Conservation (phyloP, 2,329 filamentous ascomycete genomes). For the Aaosphaeria arxii region DNA sequence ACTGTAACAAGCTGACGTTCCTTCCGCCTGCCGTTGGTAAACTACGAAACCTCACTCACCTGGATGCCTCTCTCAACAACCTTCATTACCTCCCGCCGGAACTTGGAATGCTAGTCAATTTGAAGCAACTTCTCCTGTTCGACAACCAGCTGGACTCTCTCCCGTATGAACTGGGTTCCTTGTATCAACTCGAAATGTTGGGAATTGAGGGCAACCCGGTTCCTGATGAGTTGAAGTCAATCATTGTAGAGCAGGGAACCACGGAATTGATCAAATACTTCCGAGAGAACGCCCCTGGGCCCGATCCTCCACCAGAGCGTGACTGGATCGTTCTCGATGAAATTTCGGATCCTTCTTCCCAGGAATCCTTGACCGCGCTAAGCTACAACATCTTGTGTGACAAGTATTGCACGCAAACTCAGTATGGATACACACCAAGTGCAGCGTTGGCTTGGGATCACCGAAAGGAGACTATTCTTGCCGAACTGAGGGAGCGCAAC, state of each 20-base stretch:
- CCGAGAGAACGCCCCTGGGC: conserved; percentile 77
- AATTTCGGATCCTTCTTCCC: conserved; percentile 39
- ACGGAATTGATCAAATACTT: conserved; percentile 79
- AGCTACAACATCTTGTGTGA: conserved; percentile 97
- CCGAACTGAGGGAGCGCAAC: conserved; percentile 74
- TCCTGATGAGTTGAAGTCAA: conserved; percentile 70
- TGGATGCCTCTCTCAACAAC: conserved; percentile 88
- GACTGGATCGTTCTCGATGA: conserved; percentile 74
- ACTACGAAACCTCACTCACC: conserved; percentile 73
- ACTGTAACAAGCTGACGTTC: conserved; percentile 81
- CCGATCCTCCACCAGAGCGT: conserved; percentile 72
- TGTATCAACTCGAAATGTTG: conserved; percentile 84
- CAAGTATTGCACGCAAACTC: conserved; percentile 78
- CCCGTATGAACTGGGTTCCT: conserved; percentile 81
- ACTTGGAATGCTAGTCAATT: conserved; percentile 92
- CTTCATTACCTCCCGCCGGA: conserved; percentile 79
- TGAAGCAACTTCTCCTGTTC: conserved; percentile 82
- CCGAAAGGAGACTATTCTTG: conserved; percentile 76
- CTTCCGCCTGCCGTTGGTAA: conserved; percentile 81
- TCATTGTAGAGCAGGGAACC: conserved; percentile 84
- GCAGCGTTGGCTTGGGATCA: conserved; percentile 83
- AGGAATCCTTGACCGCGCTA: conserved; percentile 75
- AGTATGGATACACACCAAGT: conserved; percentile 88
- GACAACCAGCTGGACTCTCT: conserved; percentile 84
- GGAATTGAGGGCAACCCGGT: conserved; percentile 92